Evolutionary conservation across 306 rosid genomes (phyloP), one percentile per base, ranked within the genome.

Genomic region (Mucuna pruriens): DNA sequence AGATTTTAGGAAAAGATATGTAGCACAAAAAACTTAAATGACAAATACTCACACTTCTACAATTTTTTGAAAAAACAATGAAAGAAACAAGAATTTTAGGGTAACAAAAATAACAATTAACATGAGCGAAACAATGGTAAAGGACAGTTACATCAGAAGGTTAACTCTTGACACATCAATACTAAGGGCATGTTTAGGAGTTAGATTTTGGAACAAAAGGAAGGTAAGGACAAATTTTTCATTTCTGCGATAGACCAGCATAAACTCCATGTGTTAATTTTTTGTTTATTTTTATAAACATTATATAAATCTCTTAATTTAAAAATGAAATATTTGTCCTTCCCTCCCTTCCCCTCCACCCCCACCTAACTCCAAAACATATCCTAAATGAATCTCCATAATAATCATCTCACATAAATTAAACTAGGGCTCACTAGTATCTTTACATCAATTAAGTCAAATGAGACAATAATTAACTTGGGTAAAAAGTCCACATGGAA

Each of bases 371-470:
- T 25, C 38, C 20, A 19, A 48, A 48, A 23, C n/a, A 57, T 55
- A 23, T 57, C 38, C 66, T 25, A 25, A 60, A 60, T 29, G n/a
- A 71, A 62, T 55, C 20, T 16, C n/a, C 1, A 7, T 29, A 39
- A 23, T 39, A 22, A 10, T 36, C 22, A 71, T 44, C 39, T 46
- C 10, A 23, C 17, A 40, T 51, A 60, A 45, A 17, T 60, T n/a
- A 25, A 49, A 65, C 25, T 17, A 64, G 29, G 40, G 51, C 36
- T 5, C 34, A 26, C 60, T 4, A 46, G 71, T 45, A 34, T 74
- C 71, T 75, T 54, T 45, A 67, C 74, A 73, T 73, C 65, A 73
- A 46, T 23, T n/a, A n/a, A n/a, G n/a, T n/a, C n/a, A n/a, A n/a
- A 23, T 29, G 19, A 40, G 12, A 15, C 33, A 65, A 52, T 6